Percentiles rank a stretch among this genome's conserved stretches.
Evolutionary conservation across 2,329 filamentous ascomycete species (phyloP).

Genomic region (Hypoxylon sp.): DNA sequence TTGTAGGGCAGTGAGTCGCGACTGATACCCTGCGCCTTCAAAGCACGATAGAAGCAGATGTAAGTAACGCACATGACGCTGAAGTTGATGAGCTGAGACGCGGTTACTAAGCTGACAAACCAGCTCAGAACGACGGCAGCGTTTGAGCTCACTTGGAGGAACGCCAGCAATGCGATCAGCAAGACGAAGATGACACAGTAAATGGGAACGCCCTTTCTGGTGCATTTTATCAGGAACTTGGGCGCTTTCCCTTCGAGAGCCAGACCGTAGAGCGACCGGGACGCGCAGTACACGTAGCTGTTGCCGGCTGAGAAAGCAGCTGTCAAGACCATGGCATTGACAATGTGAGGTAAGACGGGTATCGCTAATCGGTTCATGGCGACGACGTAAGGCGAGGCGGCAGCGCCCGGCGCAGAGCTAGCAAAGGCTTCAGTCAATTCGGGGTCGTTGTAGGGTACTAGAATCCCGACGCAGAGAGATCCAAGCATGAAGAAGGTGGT

Average conservation of each 20-base stretch:
- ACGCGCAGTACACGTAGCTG: slow-evolving; percentile 73
- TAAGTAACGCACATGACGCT: slow-evolving; percentile 74
- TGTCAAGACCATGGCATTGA: slow-evolving; percentile 76
- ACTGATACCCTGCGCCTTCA: slow-evolving; percentile 72
- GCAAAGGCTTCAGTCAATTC: slow-evolving; percentile 68
- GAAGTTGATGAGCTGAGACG: slow-evolving; percentile 78
- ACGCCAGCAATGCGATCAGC: slow-evolving; percentile 73
- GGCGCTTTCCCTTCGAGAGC: slow-evolving; percentile 74
- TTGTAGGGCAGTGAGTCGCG: slow-evolving; percentile 74
- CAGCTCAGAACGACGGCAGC: slow-evolving; percentile 74
- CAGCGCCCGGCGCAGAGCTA: slow-evolving; percentile 68
- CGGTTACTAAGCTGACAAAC: slow-evolving; percentile 74
- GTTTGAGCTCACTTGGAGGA: slow-evolving; percentile 73
- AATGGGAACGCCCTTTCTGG: slow-evolving; percentile 72
- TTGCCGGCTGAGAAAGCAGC: slow-evolving; percentile 74
- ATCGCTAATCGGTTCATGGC: slow-evolving; percentile 74
- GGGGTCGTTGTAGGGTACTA: slow-evolving; percentile 73
- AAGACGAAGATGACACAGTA: slow-evolving; percentile 75
- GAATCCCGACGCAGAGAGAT: slow-evolving; percentile 73
- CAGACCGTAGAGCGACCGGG: slow-evolving; percentile 72
- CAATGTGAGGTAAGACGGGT: slow-evolving; percentile 69
- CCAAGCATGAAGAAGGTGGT: slow-evolving; percentile 79
- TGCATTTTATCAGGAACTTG: slow-evolving; percentile 66
- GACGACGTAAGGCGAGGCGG: slow-evolving; percentile 71
- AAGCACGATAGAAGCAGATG: slow-evolving; percentile 74